Percentiles rank a stretch among this genome's conserved stretches.
Conservation (phyloP, 805 yeast species). For the Wickerhamiella dianesei region DNA sequence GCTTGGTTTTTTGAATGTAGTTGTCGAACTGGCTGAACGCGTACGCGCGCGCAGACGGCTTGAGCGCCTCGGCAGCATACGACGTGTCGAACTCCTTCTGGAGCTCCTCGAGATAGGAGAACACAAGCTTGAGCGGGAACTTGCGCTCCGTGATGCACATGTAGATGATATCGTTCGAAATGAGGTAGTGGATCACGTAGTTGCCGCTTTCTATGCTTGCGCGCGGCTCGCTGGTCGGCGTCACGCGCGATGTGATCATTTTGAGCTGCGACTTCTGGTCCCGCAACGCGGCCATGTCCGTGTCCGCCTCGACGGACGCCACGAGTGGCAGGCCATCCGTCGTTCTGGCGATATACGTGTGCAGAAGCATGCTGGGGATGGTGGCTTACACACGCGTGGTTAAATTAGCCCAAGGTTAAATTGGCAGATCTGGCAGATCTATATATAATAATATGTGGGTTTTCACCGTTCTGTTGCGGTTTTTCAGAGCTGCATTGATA, state of each 20-base stretch:
- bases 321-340: conserved; percentile 60
- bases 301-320: conserved; percentile 79
- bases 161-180: conserved; percentile 53
- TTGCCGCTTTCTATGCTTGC: conserved; percentile 72
- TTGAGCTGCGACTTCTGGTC: conserved; percentile 82
- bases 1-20: conserved; percentile 66
- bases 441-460: too few species aligned
- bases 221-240: conserved; percentile 65
- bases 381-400: background rate
- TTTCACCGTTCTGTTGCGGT: too few species aligned
- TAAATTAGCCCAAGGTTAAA: background rate
- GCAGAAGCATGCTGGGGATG: conserved; percentile 20
- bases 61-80: conserved; percentile 54
- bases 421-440: background rate
- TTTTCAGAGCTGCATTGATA: too few species aligned
- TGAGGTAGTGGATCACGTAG: conserved; percentile 61
- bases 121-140: conserved; percentile 81
- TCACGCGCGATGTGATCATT: conserved; percentile 57
- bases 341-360: conserved; percentile 24
- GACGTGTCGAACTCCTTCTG: conserved; percentile 68
- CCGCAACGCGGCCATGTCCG: conserved; percentile 36
- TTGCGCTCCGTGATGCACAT: conserved; percentile 62
- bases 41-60: conserved; percentile 65
- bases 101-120: conserved; percentile 71
- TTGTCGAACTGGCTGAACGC: conserved; percentile 73